These are phyloP conservation scores for Epichloe scottii DNA, from an alignment of 2,329 filamentous ascomycete species.

Conservation along the genomic window DNA sequence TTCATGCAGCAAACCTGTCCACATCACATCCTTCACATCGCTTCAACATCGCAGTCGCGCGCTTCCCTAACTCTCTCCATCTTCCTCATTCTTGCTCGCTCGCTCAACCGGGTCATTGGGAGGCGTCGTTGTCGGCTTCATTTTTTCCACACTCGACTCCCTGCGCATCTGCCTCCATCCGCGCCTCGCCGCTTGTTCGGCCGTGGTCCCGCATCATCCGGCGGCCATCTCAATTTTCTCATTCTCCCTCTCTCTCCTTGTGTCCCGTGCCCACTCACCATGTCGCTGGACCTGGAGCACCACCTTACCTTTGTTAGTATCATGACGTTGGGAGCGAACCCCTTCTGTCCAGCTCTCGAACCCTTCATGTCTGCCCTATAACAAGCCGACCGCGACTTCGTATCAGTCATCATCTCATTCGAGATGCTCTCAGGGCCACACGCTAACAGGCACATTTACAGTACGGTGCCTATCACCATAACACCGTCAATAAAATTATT, in stretches of 20 bases:
- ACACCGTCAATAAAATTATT: constrained; percentile 63
- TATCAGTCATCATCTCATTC: not conserved
- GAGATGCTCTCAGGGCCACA: not conserved
- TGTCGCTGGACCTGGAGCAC: constrained; percentile 68
- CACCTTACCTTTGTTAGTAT: constrained; percentile 60
- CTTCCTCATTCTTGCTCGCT: not conserved
- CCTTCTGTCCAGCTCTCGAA: constrained; percentile 1
- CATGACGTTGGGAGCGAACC: not conserved
- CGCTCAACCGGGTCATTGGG: not conserved
- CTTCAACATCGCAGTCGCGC: constrained; percentile 1
- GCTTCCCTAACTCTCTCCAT: constrained; percentile 1
- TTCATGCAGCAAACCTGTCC: constrained; percentile 3
- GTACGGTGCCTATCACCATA: constrained; percentile 79
- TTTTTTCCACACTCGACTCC: not conserved
- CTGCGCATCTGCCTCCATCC: not conserved
- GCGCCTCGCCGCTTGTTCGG: constrained; percentile 4
- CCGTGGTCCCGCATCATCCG: not conserved
- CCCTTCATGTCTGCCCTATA: not conserved
- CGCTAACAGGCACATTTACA: constrained; percentile 20
- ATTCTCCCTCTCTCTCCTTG: not conserved
- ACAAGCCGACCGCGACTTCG: not conserved
- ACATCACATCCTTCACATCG: not conserved
- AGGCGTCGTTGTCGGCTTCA: not conserved
- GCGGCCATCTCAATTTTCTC: not conserved
- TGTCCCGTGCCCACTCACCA: constrained; percentile 20